phyloP scores from a whole-genome alignment of 768 basidiomycete species.

The Pisolithus orientalis region DNA sequence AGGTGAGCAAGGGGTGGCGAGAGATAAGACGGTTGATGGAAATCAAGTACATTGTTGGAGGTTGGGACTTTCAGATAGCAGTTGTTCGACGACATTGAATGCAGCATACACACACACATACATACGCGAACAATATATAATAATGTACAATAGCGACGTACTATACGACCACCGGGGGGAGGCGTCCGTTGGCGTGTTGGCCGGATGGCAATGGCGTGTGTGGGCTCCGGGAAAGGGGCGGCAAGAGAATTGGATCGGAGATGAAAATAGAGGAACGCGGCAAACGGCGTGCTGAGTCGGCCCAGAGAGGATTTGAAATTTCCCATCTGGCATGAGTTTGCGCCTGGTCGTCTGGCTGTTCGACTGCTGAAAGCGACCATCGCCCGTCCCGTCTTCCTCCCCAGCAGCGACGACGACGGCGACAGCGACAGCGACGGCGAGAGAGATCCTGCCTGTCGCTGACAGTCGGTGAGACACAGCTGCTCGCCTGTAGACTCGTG shows the following conservation, averaged over 20 bases:
- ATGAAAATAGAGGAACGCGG: slow-evolving; percentile 8
- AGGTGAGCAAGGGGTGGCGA: slow-evolving; percentile 60
- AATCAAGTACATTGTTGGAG: slow-evolving; percentile 72
- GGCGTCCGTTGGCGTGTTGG: no score
- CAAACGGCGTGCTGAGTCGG: slow-evolving; percentile 28
- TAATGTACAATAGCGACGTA: background rate
- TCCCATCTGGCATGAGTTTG: slow-evolving; percentile 34
- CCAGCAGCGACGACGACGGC: background rate
- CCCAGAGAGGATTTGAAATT: slow-evolving; percentile 16
- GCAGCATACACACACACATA: background rate
- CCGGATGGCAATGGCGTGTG: background rate
- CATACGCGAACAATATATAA: background rate
- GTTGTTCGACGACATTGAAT: slow-evolving; percentile 65
- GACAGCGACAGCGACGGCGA: no score
- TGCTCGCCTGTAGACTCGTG: background rate
- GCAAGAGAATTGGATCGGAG: background rate
- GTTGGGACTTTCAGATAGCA: slow-evolving; percentile 87
- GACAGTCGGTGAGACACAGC: no score
- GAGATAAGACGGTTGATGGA: slow-evolving; percentile 81
- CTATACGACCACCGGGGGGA: background rate
- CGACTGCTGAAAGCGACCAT: slow-evolving; percentile 15
- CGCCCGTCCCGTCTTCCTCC: slow-evolving; percentile 12
- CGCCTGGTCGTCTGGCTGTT: slow-evolving; percentile 24
- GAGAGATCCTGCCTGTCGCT: no score
- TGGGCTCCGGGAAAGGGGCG: background rate